Conservation (phyloP, 441 rosid genomes). For the Gossypium trilobum region DNA sequence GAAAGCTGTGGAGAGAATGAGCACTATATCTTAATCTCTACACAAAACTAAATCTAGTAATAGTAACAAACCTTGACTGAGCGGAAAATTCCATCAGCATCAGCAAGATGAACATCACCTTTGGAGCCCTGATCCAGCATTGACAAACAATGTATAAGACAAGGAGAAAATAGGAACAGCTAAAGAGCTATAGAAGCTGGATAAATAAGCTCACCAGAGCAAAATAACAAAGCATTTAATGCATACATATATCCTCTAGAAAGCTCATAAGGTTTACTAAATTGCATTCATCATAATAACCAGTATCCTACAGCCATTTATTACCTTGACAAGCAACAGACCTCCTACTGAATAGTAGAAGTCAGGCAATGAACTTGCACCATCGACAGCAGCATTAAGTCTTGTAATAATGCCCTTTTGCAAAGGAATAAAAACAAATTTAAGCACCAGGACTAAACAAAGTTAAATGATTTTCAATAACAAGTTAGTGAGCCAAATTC, state of each 20-base stretch:
- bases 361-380: constrained; percentile 66
- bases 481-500: not conserved
- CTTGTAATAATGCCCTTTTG: constrained; percentile 47
- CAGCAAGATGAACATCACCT: constrained; percentile 55
- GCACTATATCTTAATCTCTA: not conserved
- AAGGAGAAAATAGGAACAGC: not conserved
- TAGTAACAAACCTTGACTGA: constrained; percentile 67
- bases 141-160: constrained; percentile 10
- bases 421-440: constrained; percentile 13
- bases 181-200: constrained; percentile 2
- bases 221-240: not conserved
- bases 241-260: not conserved
- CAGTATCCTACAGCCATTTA: not conserved
- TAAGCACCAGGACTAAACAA: not conserved
- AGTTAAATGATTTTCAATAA: not conserved
- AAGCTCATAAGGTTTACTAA: not conserved
- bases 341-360: constrained; percentile 63
- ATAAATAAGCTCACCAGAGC: not conserved
- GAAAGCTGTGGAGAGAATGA: not conserved
- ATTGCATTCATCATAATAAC: not conserved
- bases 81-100: constrained; percentile 65
- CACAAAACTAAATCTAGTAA: constrained; percentile 11
- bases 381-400: constrained; percentile 49
- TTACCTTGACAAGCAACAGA: constrained; percentile 71
- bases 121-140: constrained; percentile 57